phyloP scores from a whole-genome alignment of 2,329 filamentous ascomycete species.

The Tolypocladium cylindrosporum region DNA sequence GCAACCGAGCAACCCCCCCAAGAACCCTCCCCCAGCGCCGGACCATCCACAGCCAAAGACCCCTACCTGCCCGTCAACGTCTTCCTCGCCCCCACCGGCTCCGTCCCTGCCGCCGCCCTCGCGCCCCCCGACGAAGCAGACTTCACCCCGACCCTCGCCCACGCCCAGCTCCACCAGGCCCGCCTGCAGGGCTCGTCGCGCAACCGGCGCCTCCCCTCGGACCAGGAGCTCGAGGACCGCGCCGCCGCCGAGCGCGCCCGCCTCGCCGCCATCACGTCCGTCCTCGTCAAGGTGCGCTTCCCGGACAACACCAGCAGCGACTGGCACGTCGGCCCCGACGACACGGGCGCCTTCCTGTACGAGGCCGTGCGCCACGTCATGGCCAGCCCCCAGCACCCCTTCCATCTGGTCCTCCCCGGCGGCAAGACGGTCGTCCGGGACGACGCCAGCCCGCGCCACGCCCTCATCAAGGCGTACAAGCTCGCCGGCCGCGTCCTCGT shows the following conservation, averaged over 20 bases:
- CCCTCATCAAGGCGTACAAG: constrained; percentile 62
- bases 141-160: constrained; percentile 65
- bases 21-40: neutral
- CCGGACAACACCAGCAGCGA: constrained; percentile 76
- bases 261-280: constrained; percentile 54
- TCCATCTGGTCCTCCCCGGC: constrained; percentile 59
- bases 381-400: constrained; percentile 51
- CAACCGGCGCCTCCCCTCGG: constrained; percentile 72
- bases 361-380: constrained; percentile 65
- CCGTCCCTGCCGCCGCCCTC: constrained; percentile 66
- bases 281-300: constrained; percentile 74
- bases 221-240: constrained; percentile 67
- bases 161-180: constrained; percentile 65
- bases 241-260: constrained; percentile 55
- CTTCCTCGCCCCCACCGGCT: constrained; percentile 66
- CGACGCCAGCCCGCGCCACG: constrained; percentile 34
- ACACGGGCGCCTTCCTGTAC: constrained; percentile 66
- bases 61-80: constrained; percentile 51
- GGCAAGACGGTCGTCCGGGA: constrained; percentile 39
- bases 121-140: constrained; percentile 59
- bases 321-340: constrained; percentile 55
- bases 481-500: constrained; percentile 64
- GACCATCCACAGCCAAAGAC: constrained; percentile 12
- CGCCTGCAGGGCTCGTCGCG: constrained; percentile 50
- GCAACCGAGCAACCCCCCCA: constrained; percentile 9